Base-by-base conservation (phyloP, 2,329 filamentous ascomycete species). In the Colletotrichum theobromicola region DNA sequence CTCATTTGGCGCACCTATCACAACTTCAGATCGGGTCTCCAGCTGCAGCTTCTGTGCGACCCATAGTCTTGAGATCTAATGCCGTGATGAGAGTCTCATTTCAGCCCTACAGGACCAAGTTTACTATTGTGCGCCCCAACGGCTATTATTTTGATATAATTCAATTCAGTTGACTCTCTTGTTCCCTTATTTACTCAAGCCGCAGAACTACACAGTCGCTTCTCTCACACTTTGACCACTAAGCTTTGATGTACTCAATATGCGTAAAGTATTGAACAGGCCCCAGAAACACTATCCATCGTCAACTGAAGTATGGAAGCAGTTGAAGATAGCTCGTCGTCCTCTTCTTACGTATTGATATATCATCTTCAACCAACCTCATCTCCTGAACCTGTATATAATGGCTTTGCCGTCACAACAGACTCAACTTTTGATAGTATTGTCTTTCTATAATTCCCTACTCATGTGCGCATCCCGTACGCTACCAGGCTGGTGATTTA, bases 191-290 rank as follows among this genome's bases (percentile, higher is more conserved):
- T 37, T 8, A 7, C 4, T 18, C 0, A 18, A 21, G 42, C 21
- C 21, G n/a, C 10, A n/a, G n/a, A n/a, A n/a, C n/a, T n/a, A n/a
- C n/a, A n/a, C n/a, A 21, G 42, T 46, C 21, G n/a, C 10, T 46
- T 7, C 42, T 21, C 42, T 13, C 42, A 46, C n/a, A 21, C 8
- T 7, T 46, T 10, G 1, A 7, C n/a, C n/a, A 1, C 0, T 3
- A 46, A 46, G 42, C 42, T 46, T 6, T n/a, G 12, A 13, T 2
- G 5, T 46, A 13, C 42, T 46, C 1, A 0, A 2, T 21, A 21
- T 21, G 42, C 1, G 10, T 4, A 21, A 13, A 5, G 0, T 1
- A 2, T n/a, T 0, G n/a, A n/a, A 46, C n/a, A 46, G 13, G n/a
- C 21, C 42, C 0, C 42, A 7, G 42, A 1, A 13, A 46, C 0